Base-by-base conservation (phyloP, 225 moss, liverwort and hornwort genomes). In the Thuidium tamariscinum region DNA sequence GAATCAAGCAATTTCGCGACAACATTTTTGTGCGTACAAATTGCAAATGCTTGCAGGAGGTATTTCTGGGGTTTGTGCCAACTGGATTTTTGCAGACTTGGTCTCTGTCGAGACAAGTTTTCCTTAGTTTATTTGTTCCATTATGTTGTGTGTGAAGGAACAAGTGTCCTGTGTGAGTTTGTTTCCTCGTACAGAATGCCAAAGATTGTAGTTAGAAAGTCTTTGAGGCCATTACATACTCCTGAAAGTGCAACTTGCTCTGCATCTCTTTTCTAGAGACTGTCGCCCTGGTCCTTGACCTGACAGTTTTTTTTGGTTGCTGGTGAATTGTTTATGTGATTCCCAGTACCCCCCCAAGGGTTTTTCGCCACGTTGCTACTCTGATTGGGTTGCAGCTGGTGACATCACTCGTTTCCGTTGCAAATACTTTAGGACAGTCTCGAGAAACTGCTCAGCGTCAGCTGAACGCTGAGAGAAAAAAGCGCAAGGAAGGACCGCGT, bases 361-460 rank as follows among this genome's bases (percentile, higher is more conserved):
- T 93, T 83, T 99, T 99, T 86, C 96, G 98, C 69, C 94, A 94
- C 88, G 97, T 97, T 81, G 97, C 94, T 75, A 97, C 98, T 77
- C 87, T 96, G 86, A 92, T 95, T 86, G 98, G 98, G 55, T 93
- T 97, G 91, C 97, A 97, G 87, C 89, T 99, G 52, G 98, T 97
- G 86, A 97, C 97, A 70, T 96, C 97, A 71, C 90, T 99, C 81
- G 98, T 97, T 67, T 93, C 93, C 79, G 96, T 99, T 74, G 98
- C 96, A 89, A 97, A 93, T 86, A 94, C 91, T 44, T 92, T 99
- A 59, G 95, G 98, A 39, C 95, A 96, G 87, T 94, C 95, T 83
- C 95, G 98, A 83, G 99, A 97, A 91, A 99, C 99, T 83, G 82
- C 97, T 18, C 99, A 99, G 90, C 94, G 99, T 60, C 97, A 99